Percentiles rank a stretch among this genome's conserved stretches.
phyloP scores from a whole-genome alignment of 2,329 filamentous ascomycete genomes.

The Aphanoascus verrucosus region DNA sequence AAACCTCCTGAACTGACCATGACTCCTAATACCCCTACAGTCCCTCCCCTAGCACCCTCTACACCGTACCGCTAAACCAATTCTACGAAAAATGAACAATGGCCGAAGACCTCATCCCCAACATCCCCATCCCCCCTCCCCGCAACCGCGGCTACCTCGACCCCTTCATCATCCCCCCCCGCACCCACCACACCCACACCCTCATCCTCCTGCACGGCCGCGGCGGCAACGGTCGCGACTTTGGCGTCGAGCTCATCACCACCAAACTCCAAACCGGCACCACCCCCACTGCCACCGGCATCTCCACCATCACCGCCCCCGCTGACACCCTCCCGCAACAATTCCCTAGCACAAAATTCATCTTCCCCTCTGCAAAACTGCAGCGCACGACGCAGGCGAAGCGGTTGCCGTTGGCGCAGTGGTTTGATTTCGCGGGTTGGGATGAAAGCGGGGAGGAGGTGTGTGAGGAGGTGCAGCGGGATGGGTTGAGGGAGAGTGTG shows the following conservation, averaged over 20 bases:
- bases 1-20: too few species aligned
- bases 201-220: slow-evolving; percentile 36
- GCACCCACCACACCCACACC: slow-evolving; percentile 26
- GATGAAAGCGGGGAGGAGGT: slow-evolving; percentile 17
- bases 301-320: too few species aligned
- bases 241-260: slow-evolving; percentile 28
- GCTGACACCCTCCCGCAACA: slow-evolving; percentile 22
- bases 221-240: slow-evolving; percentile 27
- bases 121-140: slow-evolving; percentile 14
- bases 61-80: too few species aligned
- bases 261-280: background rate
- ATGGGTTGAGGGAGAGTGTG: slow-evolving; percentile 19
- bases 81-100: background rate
- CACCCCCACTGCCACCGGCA: too few species aligned
- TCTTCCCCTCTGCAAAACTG: slow-evolving; percentile 26
- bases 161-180: slow-evolving; percentile 15
- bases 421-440: slow-evolving; percentile 28
- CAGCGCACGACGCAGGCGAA: slow-evolving; percentile 20
- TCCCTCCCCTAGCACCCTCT: too few species aligned
- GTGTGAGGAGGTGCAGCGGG: slow-evolving; percentile 17
- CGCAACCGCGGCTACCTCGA: slow-evolving; percentile 5
- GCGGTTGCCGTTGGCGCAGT: slow-evolving; percentile 25
- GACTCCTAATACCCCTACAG: too few species aligned
- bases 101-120: background rate
- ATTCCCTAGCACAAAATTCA: slow-evolving; percentile 29